Evolutionary conservation across 306 rosid species (phyloP), one percentile per base, ranked within the genome.

Genomic region (Prinsepia uniflora): DNA sequence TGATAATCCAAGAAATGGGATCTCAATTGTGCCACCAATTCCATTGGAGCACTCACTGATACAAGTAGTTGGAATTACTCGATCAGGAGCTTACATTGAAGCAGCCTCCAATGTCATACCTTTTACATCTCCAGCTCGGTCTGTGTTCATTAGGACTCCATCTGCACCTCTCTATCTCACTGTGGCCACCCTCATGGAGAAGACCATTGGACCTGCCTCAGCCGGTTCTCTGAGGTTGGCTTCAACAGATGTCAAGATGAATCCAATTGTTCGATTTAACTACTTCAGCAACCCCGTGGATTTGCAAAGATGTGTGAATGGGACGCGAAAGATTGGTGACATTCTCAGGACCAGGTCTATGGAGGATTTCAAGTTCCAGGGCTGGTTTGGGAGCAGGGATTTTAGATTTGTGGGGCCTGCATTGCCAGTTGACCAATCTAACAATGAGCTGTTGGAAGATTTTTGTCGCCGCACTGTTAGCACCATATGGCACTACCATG

Each of bases 401-500:
- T 93, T 90, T 46, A 69, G 97, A 59, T 93, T 85, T 50, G 74
- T 93, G 0, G 98, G 98, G 53, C 93, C 94, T 22, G 85, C 85
- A 11, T 71, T 90, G 83, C 98, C 98, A 0, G 34, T n/a, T 5
- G 83, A 87, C 42, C 80, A 66, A 36, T 34, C 48, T 0, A 69
- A 85, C 57, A 81, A 45, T 5, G 80, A 7, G 42, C 43, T 24
- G 57, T 84, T 93, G 97, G 91, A 83, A 5, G 89, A 90, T 22
- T 93, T 90, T 74, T 90, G 97, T 61, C 82, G 89, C 12, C 71
- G 88, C 39, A 93, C 90, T 0, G 98, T 93, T 18, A 86, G 87
- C 72, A 93, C 96, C 67, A 88, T 93, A 41, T 93, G 98, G 98
- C 98, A 93, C 67, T 93, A 88, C 77, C 98, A 93, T 46, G 98